These are phyloP conservation scores for Penicillium odoratum DNA, from an alignment of 495 filamentous ascomycete genomes.

Conservation along the genomic window DNA sequence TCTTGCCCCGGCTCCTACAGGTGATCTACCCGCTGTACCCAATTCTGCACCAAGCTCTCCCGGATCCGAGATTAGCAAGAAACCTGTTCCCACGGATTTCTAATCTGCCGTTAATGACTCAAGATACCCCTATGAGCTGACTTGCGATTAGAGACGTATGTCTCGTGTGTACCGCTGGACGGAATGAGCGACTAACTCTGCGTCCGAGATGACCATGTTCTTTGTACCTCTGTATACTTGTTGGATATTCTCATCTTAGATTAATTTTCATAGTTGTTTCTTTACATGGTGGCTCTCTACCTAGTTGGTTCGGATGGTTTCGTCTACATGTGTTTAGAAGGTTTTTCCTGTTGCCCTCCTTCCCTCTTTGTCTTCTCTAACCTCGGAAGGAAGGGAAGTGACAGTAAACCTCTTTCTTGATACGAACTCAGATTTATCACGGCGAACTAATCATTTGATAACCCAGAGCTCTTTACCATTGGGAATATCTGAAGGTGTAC, in stretches of 20 bases:
- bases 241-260: background rate
- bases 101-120: conserved; percentile 14
- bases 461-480: conserved; percentile 11
- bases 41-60: conserved; percentile 10
- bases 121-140: conserved; percentile 1
- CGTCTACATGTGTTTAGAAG: background rate
- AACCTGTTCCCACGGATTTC: conserved; percentile 30
- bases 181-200: conserved; percentile 21
- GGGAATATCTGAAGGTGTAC: conserved; percentile 8
- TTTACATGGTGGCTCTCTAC: background rate
- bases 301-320: background rate
- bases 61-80: conserved; percentile 23
- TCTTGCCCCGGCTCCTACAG: conserved; percentile 37
- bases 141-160: conserved; percentile 12
- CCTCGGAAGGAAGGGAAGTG: background rate
- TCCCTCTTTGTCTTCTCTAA: conserved; percentile 3
- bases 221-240: conserved; percentile 5
- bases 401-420: background rate
- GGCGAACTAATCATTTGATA: conserved; percentile 19
- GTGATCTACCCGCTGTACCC: conserved; percentile 34
- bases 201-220: conserved; percentile 28
- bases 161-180: conserved; percentile 23
- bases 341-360: background rate
- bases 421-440: conserved; percentile 5
- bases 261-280: background rate